Conservation (phyloP, 768 basidiomycete species). For the Amanita pallidorosea region DNA sequence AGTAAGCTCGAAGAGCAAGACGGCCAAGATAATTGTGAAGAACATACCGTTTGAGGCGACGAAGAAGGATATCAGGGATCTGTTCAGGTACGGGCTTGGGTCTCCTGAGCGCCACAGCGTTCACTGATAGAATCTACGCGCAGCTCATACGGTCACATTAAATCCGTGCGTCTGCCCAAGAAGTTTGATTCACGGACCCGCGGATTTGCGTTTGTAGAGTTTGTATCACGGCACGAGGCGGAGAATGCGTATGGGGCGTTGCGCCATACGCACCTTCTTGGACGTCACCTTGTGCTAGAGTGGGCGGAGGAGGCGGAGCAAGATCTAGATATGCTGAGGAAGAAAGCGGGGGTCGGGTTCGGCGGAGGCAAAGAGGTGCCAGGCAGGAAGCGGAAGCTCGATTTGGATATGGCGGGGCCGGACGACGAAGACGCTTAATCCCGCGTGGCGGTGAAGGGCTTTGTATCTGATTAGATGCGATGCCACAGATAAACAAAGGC, state of each 20-base stretch:
- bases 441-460: constrained; percentile 1
- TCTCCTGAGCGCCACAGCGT: neutral
- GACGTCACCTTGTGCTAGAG: constrained; percentile 88
- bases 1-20: constrained; percentile 40
- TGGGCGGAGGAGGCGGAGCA: constrained; percentile 84
- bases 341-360: constrained; percentile 72
- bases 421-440: constrained; percentile 12
- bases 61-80: constrained; percentile 81
- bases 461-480: constrained; percentile 4
- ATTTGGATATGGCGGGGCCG: constrained; percentile 39
- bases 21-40: constrained; percentile 96
- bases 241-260: constrained; percentile 81
- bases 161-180: constrained; percentile 87
- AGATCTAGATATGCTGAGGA: constrained; percentile 65
- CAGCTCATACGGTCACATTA: constrained; percentile 86
- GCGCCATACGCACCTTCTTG: constrained; percentile 90
- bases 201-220: constrained; percentile 96
- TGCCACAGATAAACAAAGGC: constrained; percentile 3
- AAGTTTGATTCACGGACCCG: constrained; percentile 84
- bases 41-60: constrained; percentile 96
- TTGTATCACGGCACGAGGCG: constrained; percentile 81
- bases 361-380: constrained; percentile 61
- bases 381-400: constrained; percentile 65
- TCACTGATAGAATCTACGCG: constrained; percentile 4
- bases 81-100: constrained; percentile 63